Percentiles rank a stretch among this genome's conserved stretches.
phyloP scores from a whole-genome alignment of 75 land plant genomes.

The Picea sitchensis region DNA sequence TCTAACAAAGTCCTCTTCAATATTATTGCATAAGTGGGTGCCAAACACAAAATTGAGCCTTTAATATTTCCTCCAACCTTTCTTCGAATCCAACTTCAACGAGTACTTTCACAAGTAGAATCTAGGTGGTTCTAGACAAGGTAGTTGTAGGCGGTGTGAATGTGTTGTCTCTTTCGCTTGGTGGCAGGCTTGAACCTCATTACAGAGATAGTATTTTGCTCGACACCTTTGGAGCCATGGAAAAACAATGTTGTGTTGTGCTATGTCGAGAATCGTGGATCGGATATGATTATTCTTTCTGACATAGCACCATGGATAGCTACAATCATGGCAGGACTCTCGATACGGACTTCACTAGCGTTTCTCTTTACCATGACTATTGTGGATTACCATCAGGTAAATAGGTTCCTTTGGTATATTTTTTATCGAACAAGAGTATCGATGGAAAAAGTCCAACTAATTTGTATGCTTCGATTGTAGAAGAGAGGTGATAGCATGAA shows the following conservation, averaged over 20 bases:
- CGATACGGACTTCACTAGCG: conserved; percentile 15
- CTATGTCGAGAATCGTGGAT: conserved; percentile 22
- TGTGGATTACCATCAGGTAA: conserved; percentile 25
- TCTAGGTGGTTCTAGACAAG: conserved; percentile 14
- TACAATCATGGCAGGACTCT: conserved; percentile 16
- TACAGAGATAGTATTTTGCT: conserved; percentile 15
- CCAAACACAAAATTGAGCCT: no score
- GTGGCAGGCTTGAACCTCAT: neutral
- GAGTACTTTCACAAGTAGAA: no score
- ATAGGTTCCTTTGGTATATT: conserved; percentile 52
- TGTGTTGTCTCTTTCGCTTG: conserved; percentile 14
- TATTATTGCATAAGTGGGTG: no score
- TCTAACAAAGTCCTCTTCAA: no score
- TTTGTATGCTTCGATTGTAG: conserved; percentile 50
- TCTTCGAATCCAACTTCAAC: no score
- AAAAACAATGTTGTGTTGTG: conserved; percentile 2
- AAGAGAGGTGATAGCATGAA: no score
- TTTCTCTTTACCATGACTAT: conserved; percentile 23
- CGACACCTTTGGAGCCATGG: conserved; percentile 16
- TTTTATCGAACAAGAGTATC: conserved; percentile 18
- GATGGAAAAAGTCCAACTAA: conserved; percentile 38
- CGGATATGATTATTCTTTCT: neutral
- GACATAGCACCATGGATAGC: conserved; percentile 22
- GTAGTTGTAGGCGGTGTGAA: conserved; percentile 17
- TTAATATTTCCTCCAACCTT: no score